These are phyloP conservation scores for Paecilomyces fulvus DNA, from an alignment of 2,329 filamentous ascomycete species.

Conservation along the genomic window DNA sequence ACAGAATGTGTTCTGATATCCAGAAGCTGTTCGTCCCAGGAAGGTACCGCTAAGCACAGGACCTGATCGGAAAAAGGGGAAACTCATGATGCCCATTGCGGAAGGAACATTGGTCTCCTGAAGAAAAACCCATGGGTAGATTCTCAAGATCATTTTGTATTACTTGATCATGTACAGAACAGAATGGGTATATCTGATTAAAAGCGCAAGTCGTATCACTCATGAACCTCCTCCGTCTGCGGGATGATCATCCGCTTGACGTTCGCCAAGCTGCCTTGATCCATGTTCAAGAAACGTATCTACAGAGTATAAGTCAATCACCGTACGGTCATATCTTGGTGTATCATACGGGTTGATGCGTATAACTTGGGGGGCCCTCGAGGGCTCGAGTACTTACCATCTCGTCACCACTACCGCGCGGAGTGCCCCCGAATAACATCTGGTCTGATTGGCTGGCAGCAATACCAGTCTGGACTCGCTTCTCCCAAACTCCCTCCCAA, in stretches of 20 bases:
- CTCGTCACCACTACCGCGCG: slow-evolving; percentile 53
- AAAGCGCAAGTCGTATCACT: slow-evolving; percentile 10
- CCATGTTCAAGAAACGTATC: slow-evolving; percentile 34
- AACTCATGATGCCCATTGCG: background rate
- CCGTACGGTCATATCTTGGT: background rate
- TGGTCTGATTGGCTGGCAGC: slow-evolving; percentile 69
- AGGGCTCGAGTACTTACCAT: slow-evolving; percentile 48
- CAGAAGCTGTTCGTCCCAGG: background rate
- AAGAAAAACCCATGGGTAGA: background rate
- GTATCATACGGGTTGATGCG: background rate
- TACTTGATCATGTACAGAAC: background rate
- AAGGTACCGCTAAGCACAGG: background rate
- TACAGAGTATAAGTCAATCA: slow-evolving; percentile 12
- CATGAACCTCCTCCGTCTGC: slow-evolving; percentile 15
- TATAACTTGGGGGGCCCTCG: slow-evolving; percentile 2
- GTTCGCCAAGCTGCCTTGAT: slow-evolving; percentile 21
- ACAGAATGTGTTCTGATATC: background rate
- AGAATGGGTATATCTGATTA: slow-evolving; percentile 16
- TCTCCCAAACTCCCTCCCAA: slow-evolving; percentile 96
- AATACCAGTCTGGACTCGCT: slow-evolving; percentile 72
- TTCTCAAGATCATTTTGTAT: background rate
- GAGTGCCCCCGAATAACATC: slow-evolving; percentile 62
- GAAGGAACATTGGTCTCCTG: background rate
- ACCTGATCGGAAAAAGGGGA: background rate
- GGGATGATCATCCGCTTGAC: slow-evolving; percentile 30